Base-by-base conservation (phyloP, 106 monocot genomes). In the Amphibolis antarctica region DNA sequence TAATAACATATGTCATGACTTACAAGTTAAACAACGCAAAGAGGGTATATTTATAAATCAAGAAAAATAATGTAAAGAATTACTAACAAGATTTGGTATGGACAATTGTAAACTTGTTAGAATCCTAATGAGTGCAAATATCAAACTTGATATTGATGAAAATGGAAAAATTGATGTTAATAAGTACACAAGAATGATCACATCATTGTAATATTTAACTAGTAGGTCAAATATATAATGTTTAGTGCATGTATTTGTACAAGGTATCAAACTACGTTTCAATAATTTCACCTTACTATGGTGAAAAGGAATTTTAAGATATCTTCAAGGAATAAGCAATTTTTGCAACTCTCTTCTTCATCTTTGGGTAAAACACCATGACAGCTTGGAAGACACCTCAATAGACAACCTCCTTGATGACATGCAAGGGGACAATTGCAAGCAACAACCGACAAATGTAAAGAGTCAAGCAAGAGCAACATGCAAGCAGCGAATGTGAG, bases 191-290 rank as follows among this genome's bases (percentile, higher is more conserved):
- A 17, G 65, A 0, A 66, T 66, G 9, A 66, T 50, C 25, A n/a
- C 24, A 53, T 48, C 17, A 27, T 1, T 53, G 0, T 51, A 50
- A 4, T 66, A 66, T 52, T 9, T 27, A 0, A 66, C 27, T 13
- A n/a, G 15, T 28, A 9, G n/a, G 65, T 28, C 48, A 24, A 28
- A 22, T 17, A 21, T 10, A 51, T 27, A 66, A 31, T 66, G 26
- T 51, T 51, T 28, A 66, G 27, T 66, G 52, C 50, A 9, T 66
- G 6, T 13, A 15, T 51, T 22, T 66, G 51, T 66, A 14, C 29
- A n/a, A 56, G 55, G 26, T 21, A 1, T 21, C 23, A 56, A 56
- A n/a, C 1, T 4, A 26, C 14, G 13, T 20, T 20, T 4, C 48
- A 28, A 17, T 26, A 50, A 50, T 14, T 25, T 27, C 65, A 53